A percentile compares a stretch with the other conserved stretches of the same genome.
Evolutionary conservation across 371 early-diverging fungal species (phyloP).

Genomic region (Rhizopus sp.): DNA sequence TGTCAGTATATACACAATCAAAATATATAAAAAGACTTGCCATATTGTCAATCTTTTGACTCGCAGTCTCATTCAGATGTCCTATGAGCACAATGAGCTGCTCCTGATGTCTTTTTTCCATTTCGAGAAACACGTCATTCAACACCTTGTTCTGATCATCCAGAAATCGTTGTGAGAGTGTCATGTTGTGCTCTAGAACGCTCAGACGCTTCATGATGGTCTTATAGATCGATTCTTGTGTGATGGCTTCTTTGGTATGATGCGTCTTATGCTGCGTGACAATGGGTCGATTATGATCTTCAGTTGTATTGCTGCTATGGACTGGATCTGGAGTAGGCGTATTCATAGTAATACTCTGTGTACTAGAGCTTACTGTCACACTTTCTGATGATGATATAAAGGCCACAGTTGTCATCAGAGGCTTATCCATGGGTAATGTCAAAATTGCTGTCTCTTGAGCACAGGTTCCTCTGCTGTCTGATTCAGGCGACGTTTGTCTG

Average conservation of each 20-base stretch:
- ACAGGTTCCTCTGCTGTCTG: background rate
- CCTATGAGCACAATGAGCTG: slow-evolving; percentile 59
- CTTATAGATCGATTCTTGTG: slow-evolving; percentile 83
- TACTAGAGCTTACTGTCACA: too few species aligned
- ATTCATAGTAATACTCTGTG: background rate
- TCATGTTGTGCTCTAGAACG: slow-evolving; percentile 78
- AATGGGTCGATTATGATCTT: slow-evolving; percentile 1
- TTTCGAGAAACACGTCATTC: slow-evolving; percentile 69
- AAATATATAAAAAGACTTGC: slow-evolving; percentile 27
- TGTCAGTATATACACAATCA: background rate
- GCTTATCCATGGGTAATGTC: background rate
- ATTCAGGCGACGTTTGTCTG: background rate
- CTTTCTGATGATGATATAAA: background rate
- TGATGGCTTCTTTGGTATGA: slow-evolving; percentile 24
- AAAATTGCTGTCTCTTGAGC: background rate
- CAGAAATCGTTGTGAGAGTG: slow-evolving; percentile 77
- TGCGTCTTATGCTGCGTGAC: slow-evolving; percentile 1
- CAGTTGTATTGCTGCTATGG: background rate
- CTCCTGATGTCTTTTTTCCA: slow-evolving; percentile 63
- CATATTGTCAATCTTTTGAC: slow-evolving; percentile 59
- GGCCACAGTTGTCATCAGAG: background rate
- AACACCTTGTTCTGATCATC: slow-evolving; percentile 84
- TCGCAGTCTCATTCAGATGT: slow-evolving; percentile 68
- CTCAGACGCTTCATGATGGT: slow-evolving; percentile 86
- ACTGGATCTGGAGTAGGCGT: background rate